A percentile compares a stretch with the other conserved stretches of the same genome.
These are phyloP conservation scores for Aspergillus floridensis DNA, from an alignment of 2,329 filamentous ascomycete species.

Conservation along the genomic window DNA sequence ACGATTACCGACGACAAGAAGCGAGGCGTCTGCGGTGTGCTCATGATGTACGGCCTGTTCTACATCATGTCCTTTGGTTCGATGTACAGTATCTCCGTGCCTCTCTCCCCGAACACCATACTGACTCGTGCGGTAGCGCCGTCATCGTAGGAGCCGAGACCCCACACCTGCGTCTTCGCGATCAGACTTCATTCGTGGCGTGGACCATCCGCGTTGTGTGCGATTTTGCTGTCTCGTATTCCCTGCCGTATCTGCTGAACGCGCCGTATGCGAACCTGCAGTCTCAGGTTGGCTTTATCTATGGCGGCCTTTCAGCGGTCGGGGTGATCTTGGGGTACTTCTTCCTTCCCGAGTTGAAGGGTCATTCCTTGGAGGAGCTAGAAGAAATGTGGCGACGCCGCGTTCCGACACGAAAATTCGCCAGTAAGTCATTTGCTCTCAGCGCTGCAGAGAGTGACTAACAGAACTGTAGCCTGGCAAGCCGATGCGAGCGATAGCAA, in stretches of 20 bases:
- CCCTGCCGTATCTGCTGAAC: slow-evolving; percentile 5
- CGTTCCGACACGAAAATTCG: not conserved
- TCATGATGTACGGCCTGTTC: slow-evolving; percentile 2
- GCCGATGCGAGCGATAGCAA: too few species aligned
- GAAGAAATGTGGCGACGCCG: slow-evolving; percentile 4
- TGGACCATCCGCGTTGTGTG: not conserved
- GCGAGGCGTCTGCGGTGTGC: slow-evolving; percentile 1
- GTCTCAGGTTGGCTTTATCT: slow-evolving; percentile 7
- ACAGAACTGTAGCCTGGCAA: too few species aligned
- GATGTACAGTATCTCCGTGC: not conserved
- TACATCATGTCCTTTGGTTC: slow-evolving; percentile 4
- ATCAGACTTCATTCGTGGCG: slow-evolving; percentile 6
- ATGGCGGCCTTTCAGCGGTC: slow-evolving; percentile 2
- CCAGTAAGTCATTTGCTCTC: not conserved
- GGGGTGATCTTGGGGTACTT: slow-evolving; percentile 3
- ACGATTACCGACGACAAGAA: slow-evolving; percentile 1
- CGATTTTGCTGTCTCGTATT: slow-evolving; percentile 4
- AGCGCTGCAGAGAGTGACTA: too few species aligned
- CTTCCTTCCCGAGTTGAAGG: slow-evolving; percentile 6
- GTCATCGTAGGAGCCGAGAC: slow-evolving; percentile 1
- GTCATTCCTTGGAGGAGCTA: too few species aligned
- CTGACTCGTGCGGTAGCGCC: not conserved
- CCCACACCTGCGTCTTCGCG: slow-evolving; percentile 3
- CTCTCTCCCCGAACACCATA: not conserved
- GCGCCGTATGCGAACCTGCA: slow-evolving; percentile 1